Conservation (phyloP, 192 early-diverging fungal species). For the Podila horticola region DNA sequence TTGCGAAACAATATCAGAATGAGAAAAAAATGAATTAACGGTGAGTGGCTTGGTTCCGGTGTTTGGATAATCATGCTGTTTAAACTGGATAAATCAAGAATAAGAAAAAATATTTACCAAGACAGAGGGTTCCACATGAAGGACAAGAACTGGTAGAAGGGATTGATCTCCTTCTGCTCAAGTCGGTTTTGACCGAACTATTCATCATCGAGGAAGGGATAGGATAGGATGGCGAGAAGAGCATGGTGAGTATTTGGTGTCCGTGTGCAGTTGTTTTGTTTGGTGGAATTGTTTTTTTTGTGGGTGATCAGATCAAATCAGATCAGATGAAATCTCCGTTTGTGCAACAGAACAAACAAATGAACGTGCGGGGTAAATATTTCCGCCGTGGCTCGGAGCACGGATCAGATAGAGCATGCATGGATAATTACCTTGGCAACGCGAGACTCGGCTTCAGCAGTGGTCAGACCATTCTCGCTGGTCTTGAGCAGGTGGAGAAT, state of each 20-base stretch:
- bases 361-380: neutral
- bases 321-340: no score
- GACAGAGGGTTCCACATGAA: constrained; percentile 88
- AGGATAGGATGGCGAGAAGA: no score
- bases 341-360: neutral
- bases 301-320: no score
- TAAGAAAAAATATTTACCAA: constrained; percentile 48
- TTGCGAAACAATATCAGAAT: neutral
- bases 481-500: constrained; percentile 77
- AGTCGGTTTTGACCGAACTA: constrained; percentile 79
- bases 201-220: neutral
- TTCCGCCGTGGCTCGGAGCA: neutral
- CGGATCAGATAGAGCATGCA: neutral
- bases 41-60: constrained; percentile 6
- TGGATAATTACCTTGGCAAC: constrained; percentile 55
- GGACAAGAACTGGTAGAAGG: constrained; percentile 85
- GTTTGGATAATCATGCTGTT: neutral
- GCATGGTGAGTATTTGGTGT: neutral
- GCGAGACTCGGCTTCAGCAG: constrained; percentile 69
- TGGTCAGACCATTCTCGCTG: constrained; percentile 69
- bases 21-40: constrained; percentile 2
- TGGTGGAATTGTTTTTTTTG: neutral
- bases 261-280: neutral
- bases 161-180: constrained; percentile 82
- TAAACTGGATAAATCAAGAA: neutral